A percentile compares a stretch with the other conserved stretches of the same genome.
These are phyloP conservation scores for Penicillium sp. DNA, from an alignment of 2,329 filamentous ascomycete species.

Conservation along the genomic window DNA sequence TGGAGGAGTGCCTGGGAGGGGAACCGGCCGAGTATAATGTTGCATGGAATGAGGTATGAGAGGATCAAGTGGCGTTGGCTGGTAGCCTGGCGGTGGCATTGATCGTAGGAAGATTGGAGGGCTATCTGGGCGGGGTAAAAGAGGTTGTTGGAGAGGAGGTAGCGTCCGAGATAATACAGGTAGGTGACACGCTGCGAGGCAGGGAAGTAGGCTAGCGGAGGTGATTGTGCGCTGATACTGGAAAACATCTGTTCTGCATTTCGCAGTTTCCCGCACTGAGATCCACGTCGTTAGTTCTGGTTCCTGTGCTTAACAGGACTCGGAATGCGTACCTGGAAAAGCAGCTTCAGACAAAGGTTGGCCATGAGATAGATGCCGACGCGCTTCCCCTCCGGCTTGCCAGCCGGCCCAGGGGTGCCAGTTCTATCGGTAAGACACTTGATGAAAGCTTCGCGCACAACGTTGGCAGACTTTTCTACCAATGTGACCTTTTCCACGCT, in stretches of 20 bases:
- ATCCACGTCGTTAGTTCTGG: background rate
- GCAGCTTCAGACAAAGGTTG: conserved; percentile 83
- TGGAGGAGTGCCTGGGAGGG: conserved; percentile 67
- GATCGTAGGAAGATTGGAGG: conserved; percentile 76
- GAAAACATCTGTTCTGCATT: conserved; percentile 86
- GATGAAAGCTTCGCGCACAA: conserved; percentile 86
- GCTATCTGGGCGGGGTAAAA: conserved; percentile 75
- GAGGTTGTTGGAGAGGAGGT: conserved; percentile 81
- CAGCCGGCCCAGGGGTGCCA: conserved; percentile 59
- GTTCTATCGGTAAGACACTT: conserved; percentile 82
- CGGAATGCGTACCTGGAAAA: conserved; percentile 69
- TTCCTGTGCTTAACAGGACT: background rate
- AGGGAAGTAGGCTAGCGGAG: conserved; percentile 78
- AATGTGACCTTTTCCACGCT: conserved; percentile 74
- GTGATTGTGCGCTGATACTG: conserved; percentile 81
- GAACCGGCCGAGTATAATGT: conserved; percentile 81
- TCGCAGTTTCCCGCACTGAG: conserved; percentile 75
- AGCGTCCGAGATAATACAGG: conserved; percentile 90
- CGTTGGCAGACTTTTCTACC: conserved; percentile 84
- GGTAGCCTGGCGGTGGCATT: conserved; percentile 61
- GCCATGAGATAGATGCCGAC: conserved; percentile 88
- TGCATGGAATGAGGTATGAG: conserved; percentile 78
- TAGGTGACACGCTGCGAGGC: conserved; percentile 87
- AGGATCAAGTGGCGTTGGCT: conserved; percentile 78
- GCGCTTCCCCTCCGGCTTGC: conserved; percentile 78